Base-by-base conservation (phyloP, 805 yeast species). In the Candida golubevii region DNA sequence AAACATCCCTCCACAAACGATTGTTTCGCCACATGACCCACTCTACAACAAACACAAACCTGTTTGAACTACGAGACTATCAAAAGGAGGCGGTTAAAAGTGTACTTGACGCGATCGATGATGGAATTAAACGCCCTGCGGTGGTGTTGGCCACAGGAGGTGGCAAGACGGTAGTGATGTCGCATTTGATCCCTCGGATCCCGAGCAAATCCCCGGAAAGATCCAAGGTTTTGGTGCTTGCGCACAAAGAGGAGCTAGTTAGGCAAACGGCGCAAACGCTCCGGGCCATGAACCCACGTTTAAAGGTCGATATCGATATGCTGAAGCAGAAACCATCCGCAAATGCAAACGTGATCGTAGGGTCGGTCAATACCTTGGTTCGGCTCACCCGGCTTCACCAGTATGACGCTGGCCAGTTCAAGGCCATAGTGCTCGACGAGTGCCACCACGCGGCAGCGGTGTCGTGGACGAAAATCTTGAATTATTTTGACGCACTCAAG, bases 91-190 rank as follows among this genome's bases (percentile, higher is more conserved):
- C 95, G 41, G 76, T 89, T 2, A 58, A 74, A 1, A 60, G 71
- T 0, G 80, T 90, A 30, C 53, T 80, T 1, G 52, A 61, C 0
- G 74, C 87, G 0, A 58, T 84, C 1, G 55, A 63, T 0, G 28
- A 53, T 2, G 82, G 83, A 1, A 53, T 62, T 2, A 62, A 72
- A 14, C 69, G 93, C 38, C 77, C 88, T 0, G 97, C 91, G 0
- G 89, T 88, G 1, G 84, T 88, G 27, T 62, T 90, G 33, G 96
- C 97, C 11, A 91, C 98, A 0, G 98, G 98, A 0, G 93, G 96
- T 10, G 98, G 98, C 6, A 90, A 90, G 56, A 90, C 97, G 0
- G 88, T 88, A 10, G 80, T 87, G 1, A 85, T 88, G 58, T 62
- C 85, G 0, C 75, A 75, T 50, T 52, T 84, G 35, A 75, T 85